Conservation (phyloP, 352 stramenopile genomes). For the Phytophthora boehmeriae region DNA sequence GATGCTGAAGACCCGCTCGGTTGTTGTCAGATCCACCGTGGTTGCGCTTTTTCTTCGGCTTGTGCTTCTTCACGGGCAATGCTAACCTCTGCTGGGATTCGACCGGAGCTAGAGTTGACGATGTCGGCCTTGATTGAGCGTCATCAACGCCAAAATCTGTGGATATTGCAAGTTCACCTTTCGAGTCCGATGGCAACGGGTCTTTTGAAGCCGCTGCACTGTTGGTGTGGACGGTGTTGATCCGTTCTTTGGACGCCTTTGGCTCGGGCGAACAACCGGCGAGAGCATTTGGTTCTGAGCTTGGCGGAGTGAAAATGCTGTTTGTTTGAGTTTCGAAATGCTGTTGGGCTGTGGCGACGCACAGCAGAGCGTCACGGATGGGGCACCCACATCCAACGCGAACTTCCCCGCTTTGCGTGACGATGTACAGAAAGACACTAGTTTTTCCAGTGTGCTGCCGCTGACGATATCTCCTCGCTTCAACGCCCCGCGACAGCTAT, state of each 20-base stretch:
- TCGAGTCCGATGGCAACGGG: background rate
- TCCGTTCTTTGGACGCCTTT: slow-evolving; percentile 13
- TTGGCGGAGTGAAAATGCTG: slow-evolving; percentile 48
- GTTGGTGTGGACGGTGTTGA: slow-evolving; percentile 13
- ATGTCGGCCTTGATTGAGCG: slow-evolving; percentile 7
- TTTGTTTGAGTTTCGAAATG: slow-evolving; percentile 38
- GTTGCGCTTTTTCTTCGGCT: slow-evolving; percentile 31
- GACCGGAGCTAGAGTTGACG: slow-evolving; percentile 19
- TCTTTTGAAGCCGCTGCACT: slow-evolving; percentile 1
- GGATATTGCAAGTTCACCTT: slow-evolving; percentile 1
- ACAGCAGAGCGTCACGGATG: slow-evolving; percentile 44
- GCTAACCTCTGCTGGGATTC: slow-evolving; percentile 15
- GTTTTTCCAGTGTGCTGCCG: slow-evolving; percentile 50
- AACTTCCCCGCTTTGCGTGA: slow-evolving; percentile 26
- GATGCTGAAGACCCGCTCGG: slow-evolving; percentile 5
- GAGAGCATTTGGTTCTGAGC: slow-evolving; percentile 59
- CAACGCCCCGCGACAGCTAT: slow-evolving; percentile 48
- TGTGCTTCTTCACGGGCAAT: slow-evolving; percentile 21
- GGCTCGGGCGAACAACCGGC: slow-evolving; percentile 62
- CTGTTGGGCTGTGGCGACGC: slow-evolving; percentile 44
- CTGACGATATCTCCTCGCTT: slow-evolving; percentile 17
- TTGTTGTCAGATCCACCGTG: slow-evolving; percentile 21
- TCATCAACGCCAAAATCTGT: slow-evolving; percentile 9
- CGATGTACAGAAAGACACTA: slow-evolving; percentile 55
- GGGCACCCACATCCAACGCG: slow-evolving; percentile 39